Evolutionary conservation across 1,284 basidiomycete species (phyloP), one percentile per base, ranked within the genome.

Genomic region (Hemileccinum hortonii): DNA sequence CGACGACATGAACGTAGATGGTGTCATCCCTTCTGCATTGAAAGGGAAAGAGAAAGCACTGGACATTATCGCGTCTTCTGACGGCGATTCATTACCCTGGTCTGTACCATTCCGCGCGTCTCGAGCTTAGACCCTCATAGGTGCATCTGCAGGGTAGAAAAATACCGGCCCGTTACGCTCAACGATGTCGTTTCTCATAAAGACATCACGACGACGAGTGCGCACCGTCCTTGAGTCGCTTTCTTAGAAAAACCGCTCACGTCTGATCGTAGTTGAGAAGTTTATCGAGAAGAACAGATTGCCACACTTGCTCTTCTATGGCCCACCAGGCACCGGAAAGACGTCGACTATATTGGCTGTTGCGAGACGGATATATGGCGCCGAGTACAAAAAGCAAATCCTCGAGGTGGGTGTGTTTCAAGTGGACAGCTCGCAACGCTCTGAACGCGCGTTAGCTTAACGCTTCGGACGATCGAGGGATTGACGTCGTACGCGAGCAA

Each of bases 271-370:
- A 98, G 95, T 98, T 71, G 92, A 96, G 70, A 91, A 90, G 68
- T 99, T 99, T 69, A 96, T 99, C 63, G 88, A 94, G 61, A 94
- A 94, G 70, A 95, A 96, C 59, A 78, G 95, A 45, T 72, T 99
- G 24, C 97, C 97, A 0, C 97, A 99, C 73, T 78, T 99, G 21
- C 79, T 99, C 42, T 94, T 99, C 72, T 99, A 99, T 66, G 97
- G 97, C 0, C 97, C 97, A 32, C 97, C 97, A 16, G 97, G 92
- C 16, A 99, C 96, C 0, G 96, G 96, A 46, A 99, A 99, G 73
- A 99, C 96, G 3, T 95, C 93, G 0, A 99, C 95, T 0, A 96
- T 99, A 57, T 78, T 99, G n/a, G 97, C 97, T 10, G 90, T 99
- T 33, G 95, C 96, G 19, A 82, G 94, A 42, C 83, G 90, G 59